Base-by-base conservation (phyloP, 305 asterid genomes). In the Rubia peregrina region DNA sequence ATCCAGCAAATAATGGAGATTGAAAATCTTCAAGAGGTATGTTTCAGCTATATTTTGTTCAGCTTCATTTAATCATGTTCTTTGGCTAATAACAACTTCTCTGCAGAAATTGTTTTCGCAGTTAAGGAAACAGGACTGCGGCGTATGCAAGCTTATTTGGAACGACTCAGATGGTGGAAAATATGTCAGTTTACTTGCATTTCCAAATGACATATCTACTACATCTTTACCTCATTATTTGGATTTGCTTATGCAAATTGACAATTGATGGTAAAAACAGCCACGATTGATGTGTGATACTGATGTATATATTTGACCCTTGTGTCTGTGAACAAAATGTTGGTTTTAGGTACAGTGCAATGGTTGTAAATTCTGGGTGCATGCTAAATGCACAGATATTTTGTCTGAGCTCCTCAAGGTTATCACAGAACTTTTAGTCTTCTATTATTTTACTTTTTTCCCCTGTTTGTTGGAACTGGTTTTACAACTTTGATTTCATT, bases 11-110 rank as follows among this genome's bases (percentile, higher is more conserved):
- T 89, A 61, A 89, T 94, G 96, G 98, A 94, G 79, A 83, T 88
- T 64, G 98, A 91, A 81, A 87, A 94, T 81, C 97, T 94, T 71
- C 97, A 94, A 86, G 98, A 93, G 91, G 97, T 80, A 85, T 43
- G 86, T 72, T 36, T n/a, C n/a, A n/a, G 41, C 51, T 60, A 72
- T 49, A 8, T 43, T 43, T 3, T 75, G 9, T 74, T 68, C 13
- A 70, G 68, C 62, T 53, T 21, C 66, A 38, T n/a, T 61, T 69
- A 21, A 24, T 40, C 42, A 40, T 5, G 60, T 21, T 71, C 44
- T 33, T 33, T 14, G 1, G 57, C 21, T 40, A 16, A 9, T 49
- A 30, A 8, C 16, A 40, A 44, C 1, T 56, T 30, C 55, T 51
- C 63, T 51, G 44, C 33, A 49, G 22, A 16, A 55, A 21, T 26